Evolutionary conservation across 2,329 filamentous ascomycete genomes (phyloP), one percentile per base, ranked within the genome.

Genomic region (Fusarium euwallaceae): DNA sequence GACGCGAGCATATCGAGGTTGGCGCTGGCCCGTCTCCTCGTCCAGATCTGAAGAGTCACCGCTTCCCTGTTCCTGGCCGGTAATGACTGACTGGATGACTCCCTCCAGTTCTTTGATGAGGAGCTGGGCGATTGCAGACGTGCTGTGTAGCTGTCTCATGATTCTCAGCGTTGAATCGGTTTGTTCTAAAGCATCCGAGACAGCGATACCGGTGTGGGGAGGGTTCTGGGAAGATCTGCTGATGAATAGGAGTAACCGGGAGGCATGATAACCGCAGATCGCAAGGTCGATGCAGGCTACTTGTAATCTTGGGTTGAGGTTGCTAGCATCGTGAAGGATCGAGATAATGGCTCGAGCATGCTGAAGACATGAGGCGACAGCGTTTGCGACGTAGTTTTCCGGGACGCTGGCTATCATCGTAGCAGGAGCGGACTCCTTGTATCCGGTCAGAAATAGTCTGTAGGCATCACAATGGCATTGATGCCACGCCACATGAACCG

Each of bases 391-490:
- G 14, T 81, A 78, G 6, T 69, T 10, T 2, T 43, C 39, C 2
- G 60, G 39, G 32, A 34, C 48, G 3, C 29, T 29, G 4, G 60
- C 29, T 41, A 65, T 63, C 9, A 68, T 66, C 4, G 45, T 37
- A 2, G 36, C 65, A 14, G 69, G 83, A 0, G 83, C 82, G 1
- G 83, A 82, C 66, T 85, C 84, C 11, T 78, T 80, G 61, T 83
- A 85, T 7, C 81, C 81, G 2, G 78, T 75, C 2, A 86, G 72
- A 2, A 84, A 77, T 22, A 84, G 77, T 8, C 84, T 80, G 66
- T 84, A 84, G 8, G 85, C 60, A 60, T 85, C 84, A 69, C 82
- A 84, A 53, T 84, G 80, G 11, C 80, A 81, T 39, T 85, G 83
- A 27, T 84, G 82, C 72, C 69, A 71, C 3, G 71, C 69, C 16